Evolutionary conservation across 2,329 filamentous ascomycete species (phyloP).

Genomic region (Botrytis fragariae): DNA sequence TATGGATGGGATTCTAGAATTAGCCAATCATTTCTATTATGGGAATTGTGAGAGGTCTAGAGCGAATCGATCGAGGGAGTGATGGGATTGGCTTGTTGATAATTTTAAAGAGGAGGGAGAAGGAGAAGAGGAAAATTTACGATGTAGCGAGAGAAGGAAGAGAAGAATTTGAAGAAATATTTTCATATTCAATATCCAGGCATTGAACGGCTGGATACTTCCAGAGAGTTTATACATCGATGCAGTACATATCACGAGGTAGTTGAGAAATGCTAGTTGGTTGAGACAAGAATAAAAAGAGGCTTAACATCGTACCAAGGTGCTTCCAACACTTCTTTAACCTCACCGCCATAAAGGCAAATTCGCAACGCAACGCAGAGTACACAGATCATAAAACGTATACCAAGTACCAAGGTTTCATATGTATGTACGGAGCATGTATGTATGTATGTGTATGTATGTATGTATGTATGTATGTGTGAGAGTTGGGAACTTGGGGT

Average conservation of each 20-base stretch:
- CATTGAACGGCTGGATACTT: not conserved
- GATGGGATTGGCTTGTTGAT: not conserved
- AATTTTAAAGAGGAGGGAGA: not conserved
- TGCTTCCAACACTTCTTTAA: not conserved
- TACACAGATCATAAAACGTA: not conserved
- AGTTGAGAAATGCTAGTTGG: not conserved
- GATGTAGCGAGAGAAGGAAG: not conserved
- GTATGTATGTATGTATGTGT: not conserved
- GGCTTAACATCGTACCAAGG: not conserved
- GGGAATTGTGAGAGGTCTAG: not conserved
- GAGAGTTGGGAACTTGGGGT: not conserved
- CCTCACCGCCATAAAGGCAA: not conserved
- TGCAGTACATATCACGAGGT: not conserved
- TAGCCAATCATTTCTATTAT: not conserved
- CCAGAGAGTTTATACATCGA: not conserved
- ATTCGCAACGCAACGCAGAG: not conserved
- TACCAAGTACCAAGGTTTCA: not conserved
- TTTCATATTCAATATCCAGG: not conserved
- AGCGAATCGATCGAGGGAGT: not conserved
- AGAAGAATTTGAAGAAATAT: not conserved
- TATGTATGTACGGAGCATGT: not conserved
- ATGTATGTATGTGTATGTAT: not conserved
- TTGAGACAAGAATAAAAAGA: not conserved
- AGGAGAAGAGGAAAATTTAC: not conserved
- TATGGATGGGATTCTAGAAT: not conserved